Evolutionary conservation across 2,329 filamentous ascomycete genomes (phyloP), one percentile per base, ranked within the genome.

Genomic region (Monosporascus ibericus): DNA sequence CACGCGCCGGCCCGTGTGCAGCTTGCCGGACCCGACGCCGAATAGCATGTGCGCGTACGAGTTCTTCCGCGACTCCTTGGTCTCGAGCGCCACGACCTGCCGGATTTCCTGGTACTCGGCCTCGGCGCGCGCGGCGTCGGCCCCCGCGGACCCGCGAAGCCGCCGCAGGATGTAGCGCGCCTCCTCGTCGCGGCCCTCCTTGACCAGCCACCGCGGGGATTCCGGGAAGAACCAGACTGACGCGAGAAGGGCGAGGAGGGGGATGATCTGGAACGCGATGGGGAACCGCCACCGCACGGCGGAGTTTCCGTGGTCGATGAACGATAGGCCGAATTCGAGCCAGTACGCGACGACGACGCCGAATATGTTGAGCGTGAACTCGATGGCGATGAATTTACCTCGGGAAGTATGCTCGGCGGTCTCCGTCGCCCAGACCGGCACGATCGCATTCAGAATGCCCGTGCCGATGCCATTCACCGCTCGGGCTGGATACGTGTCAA

Each of bases 301-400:
- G 0, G 81, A 83, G 2, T 70, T 71, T 11, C 81, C 81, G 36
- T 76, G 74, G 52, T 84, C 77, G 57, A 83, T 78, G 62, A 81
- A 87, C 0, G 80, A 82, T 9, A 82, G 72, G 3, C 81, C 84
- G 56, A 79, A 84, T 58, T 77, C 74, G 6, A 77, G 65, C 82
- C 82, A 86, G 58, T 87, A 87, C 3, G 78, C 70, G 37, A 84
- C 73, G 20, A 84, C 80, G 0, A 88, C 83, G 60, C 85, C 85
- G 47, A 87, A 82, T 55, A 88, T 88, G 62, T 89, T 90, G 8
- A 88, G 68, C 0, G 85, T 88, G 56, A 90, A 89, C 60, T 89
- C 86, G 50, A 87, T 83, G 9, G 84, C 82, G 52, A 89, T 81
- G 56, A 87, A 87, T 47, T 83, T 77, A 6, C 87, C 87, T 40